Evolutionary conservation across 768 basidiomycete species (phyloP), one percentile per base, ranked within the genome.

Genomic region (Crucibulum laeve): DNA sequence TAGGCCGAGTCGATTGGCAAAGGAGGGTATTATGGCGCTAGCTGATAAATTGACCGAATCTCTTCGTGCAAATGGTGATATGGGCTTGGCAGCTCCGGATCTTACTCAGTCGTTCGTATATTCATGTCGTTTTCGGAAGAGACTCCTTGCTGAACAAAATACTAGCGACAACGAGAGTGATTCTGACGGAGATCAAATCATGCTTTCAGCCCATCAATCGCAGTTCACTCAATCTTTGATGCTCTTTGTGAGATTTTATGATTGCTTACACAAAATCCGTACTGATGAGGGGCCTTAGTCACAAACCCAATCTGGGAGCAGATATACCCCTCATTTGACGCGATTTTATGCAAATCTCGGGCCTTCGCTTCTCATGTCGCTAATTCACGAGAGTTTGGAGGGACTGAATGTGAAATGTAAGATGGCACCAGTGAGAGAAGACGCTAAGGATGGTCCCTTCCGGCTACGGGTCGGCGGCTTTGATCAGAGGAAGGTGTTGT

Each of bases 141-240:
- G 24, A 26, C n/a, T n/a, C n/a, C n/a, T n/a, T n/a, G 17, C 4
- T 15, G 3, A 42, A 18, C 3, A 32, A 33, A n/a, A 30, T 10
- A 13, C 15, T 11, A 14, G 26, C 15, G 32, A 25, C 39, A 63
- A 57, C 43, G 53, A 59, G 18, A 58, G 65, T 26, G 79, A 80
- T 45, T 64, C 58, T 4, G 84, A 89, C 43, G 79, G 69, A 11
- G 83, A 85, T 52, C 61, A 72, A 33, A 64, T 75, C 48, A 85
- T 87, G 82, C 60, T 71, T 19, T 71, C 81, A 3, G 74, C 71
- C 6, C 69, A 71, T 39, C 67, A 69, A 32, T 80, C 86, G 0
- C 87, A 89, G 52, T 93, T 93, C 60, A 88, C 88, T 0, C 86
- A 88, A 53, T 70, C 80, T 0, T 71, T 93, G 14, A 76, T 88